phyloP scores from a whole-genome alignment of 2,329 filamentous ascomycete species.

The Metarhizium guizhouense region DNA sequence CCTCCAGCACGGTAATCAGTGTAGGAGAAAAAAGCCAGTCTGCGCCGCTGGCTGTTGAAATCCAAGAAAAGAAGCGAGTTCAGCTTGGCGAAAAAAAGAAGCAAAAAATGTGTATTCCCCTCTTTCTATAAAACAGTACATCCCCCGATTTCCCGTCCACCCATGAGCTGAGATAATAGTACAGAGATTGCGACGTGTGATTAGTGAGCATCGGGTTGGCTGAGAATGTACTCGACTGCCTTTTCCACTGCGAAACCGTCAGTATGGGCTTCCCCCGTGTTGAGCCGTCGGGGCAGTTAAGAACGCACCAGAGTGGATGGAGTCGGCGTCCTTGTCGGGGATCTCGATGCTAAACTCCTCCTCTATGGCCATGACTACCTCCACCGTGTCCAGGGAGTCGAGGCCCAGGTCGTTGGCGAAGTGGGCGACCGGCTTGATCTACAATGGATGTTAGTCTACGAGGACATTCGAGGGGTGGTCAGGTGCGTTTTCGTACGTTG shows the following conservation, averaged over 20 bases:
- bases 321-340: constrained; percentile 91
- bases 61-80: too few relatives aligned
- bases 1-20: too few relatives aligned
- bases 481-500: constrained; percentile 41
- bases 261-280: neutral
- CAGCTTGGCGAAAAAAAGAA: too few relatives aligned
- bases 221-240: constrained; percentile 88
- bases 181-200: neutral
- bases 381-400: constrained; percentile 95
- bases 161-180: neutral
- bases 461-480: neutral
- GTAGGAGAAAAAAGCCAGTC: too few relatives aligned
- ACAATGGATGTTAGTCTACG: constrained; percentile 9
- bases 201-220: constrained; percentile 81
- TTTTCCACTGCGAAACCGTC: constrained; percentile 61
- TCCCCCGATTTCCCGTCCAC: neutral
- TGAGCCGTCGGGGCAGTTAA: too few relatives aligned
- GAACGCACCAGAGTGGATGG: constrained; percentile 81
- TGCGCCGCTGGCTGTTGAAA: too few relatives aligned
- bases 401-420: constrained; percentile 96
- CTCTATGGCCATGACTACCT: constrained; percentile 99
- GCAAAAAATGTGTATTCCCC: too few relatives aligned
- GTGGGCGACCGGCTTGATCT: constrained; percentile 81
- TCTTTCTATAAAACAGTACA: neutral
- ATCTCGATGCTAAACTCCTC: constrained; percentile 92